Base-by-base conservation (phyloP, 352 stramenopile species). In the Phytophthora citrophthora region DNA sequence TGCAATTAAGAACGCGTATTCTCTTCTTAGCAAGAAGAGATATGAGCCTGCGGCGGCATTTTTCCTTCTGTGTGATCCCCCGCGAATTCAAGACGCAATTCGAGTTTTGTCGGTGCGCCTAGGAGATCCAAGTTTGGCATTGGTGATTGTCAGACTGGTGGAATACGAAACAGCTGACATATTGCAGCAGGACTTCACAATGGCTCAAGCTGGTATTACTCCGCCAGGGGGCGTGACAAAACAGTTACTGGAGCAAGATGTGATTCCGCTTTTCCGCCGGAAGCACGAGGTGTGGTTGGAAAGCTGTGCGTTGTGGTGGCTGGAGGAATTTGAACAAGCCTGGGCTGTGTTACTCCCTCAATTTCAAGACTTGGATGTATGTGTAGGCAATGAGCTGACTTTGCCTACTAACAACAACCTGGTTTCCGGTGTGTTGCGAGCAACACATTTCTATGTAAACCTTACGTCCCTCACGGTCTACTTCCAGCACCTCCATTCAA, bases 1-100 rank as follows among this genome's bases (percentile, higher is more conserved):
- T 27, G 96, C 94, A 11, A 88, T 98, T 41, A 98, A 96, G 55
- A 99, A 99, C 70, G 96, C 94, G 6, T 99, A 97, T 70, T 98
- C 94, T 43, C 70, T 99, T 40, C 74, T 99, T 9, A 81, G 89
- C 31, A 98, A 98, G 67, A 93, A 97, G 29, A 89, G 94, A 43
- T 98, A 98, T 68, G 74, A 88, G 50, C 69, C 76, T 10, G 95
- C 94, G 10, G 87, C 94, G 9, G 85, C 91, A 5, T 98, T 98
- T 62, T 99, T 99, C 72, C 73, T 98, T 16, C 64, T 99, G 18
- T 89, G 91, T 44, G 81, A 98, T 45, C 96, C 96, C 3, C 94
- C 94, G 16, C 90, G 94, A 12, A 76, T 98, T 24, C 94, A 98
- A 77, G 93, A 97, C 51, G 89, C 95, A 3, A 64, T 98, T 53